Evolutionary conservation across 2,329 filamentous ascomycete species (phyloP).

Genomic region (Beauveria rudraprayagi): DNA sequence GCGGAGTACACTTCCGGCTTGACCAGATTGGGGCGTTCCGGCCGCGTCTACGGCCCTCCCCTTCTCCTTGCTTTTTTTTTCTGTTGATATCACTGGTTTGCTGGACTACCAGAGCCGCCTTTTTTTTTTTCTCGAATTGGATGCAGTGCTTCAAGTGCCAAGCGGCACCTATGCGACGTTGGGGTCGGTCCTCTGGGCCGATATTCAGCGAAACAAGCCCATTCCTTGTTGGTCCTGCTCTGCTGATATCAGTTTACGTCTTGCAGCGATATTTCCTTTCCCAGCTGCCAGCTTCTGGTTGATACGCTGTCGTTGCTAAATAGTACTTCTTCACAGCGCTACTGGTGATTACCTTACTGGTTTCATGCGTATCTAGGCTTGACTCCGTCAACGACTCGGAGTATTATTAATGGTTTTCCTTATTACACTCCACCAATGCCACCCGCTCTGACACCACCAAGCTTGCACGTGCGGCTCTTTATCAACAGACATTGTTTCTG

Average conservation of each 20-base stretch:
- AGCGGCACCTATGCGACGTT: no score
- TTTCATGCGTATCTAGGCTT: neutral
- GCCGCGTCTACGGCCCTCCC: neutral
- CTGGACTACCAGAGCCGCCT: neutral
- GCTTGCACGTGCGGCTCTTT: neutral
- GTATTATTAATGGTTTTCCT: neutral
- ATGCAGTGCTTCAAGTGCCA: neutral
- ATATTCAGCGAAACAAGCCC: conserved; percentile 3
- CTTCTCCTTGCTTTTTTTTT: neutral
- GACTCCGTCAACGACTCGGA: conserved; percentile 2
- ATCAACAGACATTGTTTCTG: neutral
- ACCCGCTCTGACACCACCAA: neutral
- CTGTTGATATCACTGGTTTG: neutral
- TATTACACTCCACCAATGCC: neutral
- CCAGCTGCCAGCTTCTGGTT: no score
- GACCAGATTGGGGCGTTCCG: conserved; percentile 3
- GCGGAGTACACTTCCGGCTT: neutral
- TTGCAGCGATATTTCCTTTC: no score
- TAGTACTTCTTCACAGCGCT: neutral
- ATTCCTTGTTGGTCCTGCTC: neutral
- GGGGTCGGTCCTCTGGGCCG: neutral
- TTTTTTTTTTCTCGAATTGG: neutral
- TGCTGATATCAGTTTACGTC: no score
- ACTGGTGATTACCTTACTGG: neutral
- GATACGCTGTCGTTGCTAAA: no score